These are phyloP conservation scores for Sporothrix brunneoviolacea DNA, from an alignment of 2,329 filamentous ascomycete genomes.

Conservation along the genomic window DNA sequence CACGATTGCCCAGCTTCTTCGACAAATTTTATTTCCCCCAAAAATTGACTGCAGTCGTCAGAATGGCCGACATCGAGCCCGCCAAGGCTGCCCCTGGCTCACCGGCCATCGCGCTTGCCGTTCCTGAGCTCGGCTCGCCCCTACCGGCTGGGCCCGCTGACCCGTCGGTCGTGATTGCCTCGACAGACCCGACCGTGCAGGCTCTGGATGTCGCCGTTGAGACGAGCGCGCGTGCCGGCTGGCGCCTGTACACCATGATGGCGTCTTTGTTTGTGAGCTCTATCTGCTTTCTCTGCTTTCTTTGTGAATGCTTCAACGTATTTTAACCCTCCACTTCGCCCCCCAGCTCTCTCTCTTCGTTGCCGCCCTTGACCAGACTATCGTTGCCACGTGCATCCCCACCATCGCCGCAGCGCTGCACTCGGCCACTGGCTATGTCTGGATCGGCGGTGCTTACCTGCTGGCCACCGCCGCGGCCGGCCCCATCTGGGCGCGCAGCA, in stretches of 20 bases:
- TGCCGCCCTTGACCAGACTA: conserved; percentile 40
- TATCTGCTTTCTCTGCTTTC: too few relatives aligned
- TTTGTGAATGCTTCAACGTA: neutral
- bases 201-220: conserved; percentile 1
- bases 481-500: conserved; percentile 29
- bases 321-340: neutral
- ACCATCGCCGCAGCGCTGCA: conserved; percentile 15
- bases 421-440: conserved; percentile 17
- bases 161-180: conserved; percentile 2
- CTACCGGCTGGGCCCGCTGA: neutral
- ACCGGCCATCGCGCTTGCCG: neutral
- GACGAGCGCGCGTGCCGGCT: neutral
- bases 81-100: neutral
- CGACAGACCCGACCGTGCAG: neutral
- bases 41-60: neutral
- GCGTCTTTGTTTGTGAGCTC: conserved; percentile 8
- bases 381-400: conserved; percentile 28
- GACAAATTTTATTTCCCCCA: neutral
- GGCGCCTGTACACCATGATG: conserved; percentile 11
- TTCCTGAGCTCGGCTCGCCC: neutral
- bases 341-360: conserved; percentile 37
- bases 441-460: conserved; percentile 18
- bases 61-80: neutral
- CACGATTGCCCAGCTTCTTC: too few relatives aligned
- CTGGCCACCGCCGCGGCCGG: conserved; percentile 24